A percentile compares a stretch with the other conserved stretches of the same genome.
These are phyloP conservation scores for Epithele typhae DNA, from an alignment of 768 basidiomycete species.

Conservation along the genomic window DNA sequence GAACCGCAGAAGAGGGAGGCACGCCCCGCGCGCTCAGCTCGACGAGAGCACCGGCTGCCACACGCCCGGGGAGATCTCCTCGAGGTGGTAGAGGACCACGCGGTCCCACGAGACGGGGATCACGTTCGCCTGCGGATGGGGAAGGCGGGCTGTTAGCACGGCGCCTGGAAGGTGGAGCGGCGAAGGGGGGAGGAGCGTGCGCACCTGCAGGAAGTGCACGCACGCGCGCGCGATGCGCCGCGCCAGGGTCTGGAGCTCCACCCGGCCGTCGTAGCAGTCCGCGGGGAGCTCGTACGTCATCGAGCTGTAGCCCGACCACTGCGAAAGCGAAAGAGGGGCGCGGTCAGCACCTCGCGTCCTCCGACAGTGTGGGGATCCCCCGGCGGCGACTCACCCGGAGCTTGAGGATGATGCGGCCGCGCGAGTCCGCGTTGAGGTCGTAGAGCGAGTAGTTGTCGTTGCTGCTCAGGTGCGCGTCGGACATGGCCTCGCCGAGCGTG, in stretches of 20 bases:
- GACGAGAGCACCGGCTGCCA: constrained; percentile 64
- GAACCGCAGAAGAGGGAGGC: neutral
- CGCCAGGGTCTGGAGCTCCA: constrained; percentile 62
- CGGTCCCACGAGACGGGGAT: constrained; percentile 68
- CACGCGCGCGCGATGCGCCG: constrained; percentile 67
- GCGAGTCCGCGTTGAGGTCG: constrained; percentile 60
- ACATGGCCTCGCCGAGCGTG: constrained; percentile 65
- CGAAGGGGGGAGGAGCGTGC: constrained; percentile 7
- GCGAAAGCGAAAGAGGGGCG: no score
- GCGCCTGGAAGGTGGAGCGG: no score
- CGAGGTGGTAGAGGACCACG: constrained; percentile 65
- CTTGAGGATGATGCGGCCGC: constrained; percentile 56
- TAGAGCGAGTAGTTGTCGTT: constrained; percentile 59
- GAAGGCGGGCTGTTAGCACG: neutral
- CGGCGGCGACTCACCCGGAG: constrained; percentile 44
- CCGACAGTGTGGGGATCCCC: neutral
- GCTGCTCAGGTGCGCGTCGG: constrained; percentile 54
- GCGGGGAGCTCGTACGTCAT: constrained; percentile 74
- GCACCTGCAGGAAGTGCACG: constrained; percentile 71
- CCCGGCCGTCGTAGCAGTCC: constrained; percentile 60
- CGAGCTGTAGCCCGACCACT: constrained; percentile 71
- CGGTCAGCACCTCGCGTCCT: constrained; percentile 1
- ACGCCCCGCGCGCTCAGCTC: constrained; percentile 16
- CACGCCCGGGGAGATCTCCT: constrained; percentile 61
- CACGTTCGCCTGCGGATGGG: constrained; percentile 49